Evolutionary conservation across 371 early-diverging fungal genomes (phyloP), one percentile per base, ranked within the genome.

Genomic region (Thermomucor indicae-seudaticae): DNA sequence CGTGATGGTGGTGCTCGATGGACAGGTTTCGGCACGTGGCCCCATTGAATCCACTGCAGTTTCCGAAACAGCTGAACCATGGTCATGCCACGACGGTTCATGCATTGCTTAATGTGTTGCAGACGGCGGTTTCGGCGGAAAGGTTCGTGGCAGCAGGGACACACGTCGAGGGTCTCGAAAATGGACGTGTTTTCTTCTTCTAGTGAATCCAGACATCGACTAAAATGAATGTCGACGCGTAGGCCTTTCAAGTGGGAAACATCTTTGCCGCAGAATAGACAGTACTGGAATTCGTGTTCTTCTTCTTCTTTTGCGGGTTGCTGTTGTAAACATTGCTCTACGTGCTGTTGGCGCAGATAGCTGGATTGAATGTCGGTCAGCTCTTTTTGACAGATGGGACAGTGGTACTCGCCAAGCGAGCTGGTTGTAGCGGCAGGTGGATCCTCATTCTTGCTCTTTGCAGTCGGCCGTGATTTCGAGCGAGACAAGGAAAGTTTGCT

Each of bases 21-120:
- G 4, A 16, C 16, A 3, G 3, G 37, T 19, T 37, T 37, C 3
- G 58, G 62, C 14, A 25, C 27, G 42, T 70, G 64, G 11, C 67
- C 70, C 59, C 67, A 70, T 17, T 58, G 57, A 23, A 63, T 57
- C 70, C 70, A 70, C 19, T 55, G 58, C 16, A 60, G 39, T 14
- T 53, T 54, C 19, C 51, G 53, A n/a, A 60, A 20, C 37, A 64
- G 43, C 17, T 58, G 50, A 8, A 50, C 27, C 11, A 57, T 41
- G 16, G 56, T 50, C 23, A 65, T 30, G 6, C 38, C 28, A 16
- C 35, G 38, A 19, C 42, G 43, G 29, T 41, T 57, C 16, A 51
- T 41, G 39, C 63, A 65, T 30, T 56, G 54, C 27, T 70, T 70
- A 17, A 59, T 43, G 44, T 66, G 64, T 2, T 23, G 17, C 7